These are phyloP conservation scores for Boletus rubroflammeus DNA, from an alignment of 768 basidiomycete species.

Conservation along the genomic window DNA sequence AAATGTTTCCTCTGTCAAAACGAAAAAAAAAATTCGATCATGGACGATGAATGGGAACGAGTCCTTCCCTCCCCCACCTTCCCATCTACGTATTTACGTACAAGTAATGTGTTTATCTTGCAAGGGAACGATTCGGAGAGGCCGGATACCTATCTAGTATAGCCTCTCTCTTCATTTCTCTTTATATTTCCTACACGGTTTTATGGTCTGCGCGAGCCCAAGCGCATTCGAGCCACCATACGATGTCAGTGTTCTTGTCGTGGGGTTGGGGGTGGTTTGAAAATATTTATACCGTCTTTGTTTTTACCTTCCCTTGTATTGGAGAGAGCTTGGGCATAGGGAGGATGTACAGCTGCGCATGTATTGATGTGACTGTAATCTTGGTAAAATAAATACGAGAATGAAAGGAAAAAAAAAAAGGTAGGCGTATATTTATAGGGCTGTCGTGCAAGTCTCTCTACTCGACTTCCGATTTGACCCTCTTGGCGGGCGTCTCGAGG, in stretches of 20 bases:
- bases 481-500: conserved; percentile 29
- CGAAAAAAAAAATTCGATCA: conserved; percentile 8
- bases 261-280: conserved; percentile 10
- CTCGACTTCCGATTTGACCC: conserved; percentile 20
- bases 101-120: conserved; percentile 24
- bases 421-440: background rate
- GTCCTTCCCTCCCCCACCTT: background rate
- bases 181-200: conserved; percentile 2
- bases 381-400: conserved; percentile 13
- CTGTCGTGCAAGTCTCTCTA: conserved; percentile 4
- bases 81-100: conserved; percentile 26
- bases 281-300: conserved; percentile 28
- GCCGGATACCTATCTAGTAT: conserved; percentile 32
- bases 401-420: background rate
- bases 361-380: conserved; percentile 23
- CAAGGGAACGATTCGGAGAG: conserved; percentile 25
- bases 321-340: conserved; percentile 7
- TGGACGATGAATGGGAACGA: conserved; percentile 6
- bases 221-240: background rate
- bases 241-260: background rate
- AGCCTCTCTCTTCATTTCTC: conserved; percentile 12
- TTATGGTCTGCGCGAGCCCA: conserved; percentile 5
- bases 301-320: conserved; percentile 8
- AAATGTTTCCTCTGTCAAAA: background rate
- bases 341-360: conserved; percentile 19